A percentile compares a stretch with the other conserved stretches of the same genome.
Conservation (phyloP, 345 rosid species). For the Draba incana region DNA sequence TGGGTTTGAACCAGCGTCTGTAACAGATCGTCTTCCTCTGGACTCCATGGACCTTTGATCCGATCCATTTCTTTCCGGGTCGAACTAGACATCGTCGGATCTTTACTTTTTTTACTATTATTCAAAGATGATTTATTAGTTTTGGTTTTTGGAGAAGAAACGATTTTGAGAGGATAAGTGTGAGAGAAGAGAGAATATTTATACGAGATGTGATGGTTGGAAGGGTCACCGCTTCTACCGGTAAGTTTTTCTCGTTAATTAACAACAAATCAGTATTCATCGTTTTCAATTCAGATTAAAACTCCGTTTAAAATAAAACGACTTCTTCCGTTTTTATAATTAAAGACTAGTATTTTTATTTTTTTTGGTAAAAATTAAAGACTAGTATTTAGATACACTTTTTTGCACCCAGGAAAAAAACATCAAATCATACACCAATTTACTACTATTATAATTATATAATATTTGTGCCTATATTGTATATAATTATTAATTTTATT, state of each 20-base stretch:
- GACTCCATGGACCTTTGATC: conserved; percentile 98
- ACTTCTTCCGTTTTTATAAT: too few relatives aligned
- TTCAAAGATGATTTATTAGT: neutral
- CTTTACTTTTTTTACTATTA: neutral
- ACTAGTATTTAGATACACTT: too few relatives aligned
- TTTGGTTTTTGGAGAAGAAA: neutral
- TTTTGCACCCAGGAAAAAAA: too few relatives aligned
- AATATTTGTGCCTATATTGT: too few relatives aligned
- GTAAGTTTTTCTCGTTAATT: conserved; percentile 34
- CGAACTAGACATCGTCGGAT: conserved; percentile 34
- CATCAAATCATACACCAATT: too few relatives aligned
- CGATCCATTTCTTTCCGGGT: conserved; percentile 58
- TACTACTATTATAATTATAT: too few relatives aligned
- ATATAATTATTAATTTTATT: too few relatives aligned
- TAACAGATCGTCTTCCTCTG: conserved; percentile 84
- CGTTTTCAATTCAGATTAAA: too few relatives aligned
- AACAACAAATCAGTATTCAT: neutral
- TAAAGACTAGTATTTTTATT: too few relatives aligned
- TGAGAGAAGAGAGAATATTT: conserved; percentile 25
- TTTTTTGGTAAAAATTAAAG: too few relatives aligned
- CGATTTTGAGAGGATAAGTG: conserved; percentile 35
- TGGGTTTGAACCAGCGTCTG: conserved; percentile 63
- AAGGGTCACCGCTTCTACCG: conserved; percentile 40
- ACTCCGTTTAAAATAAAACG: too few relatives aligned
- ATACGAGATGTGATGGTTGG: conserved; percentile 30